Conservation (phyloP, 805 yeast species). For the Komagataella mondaviorum region DNA sequence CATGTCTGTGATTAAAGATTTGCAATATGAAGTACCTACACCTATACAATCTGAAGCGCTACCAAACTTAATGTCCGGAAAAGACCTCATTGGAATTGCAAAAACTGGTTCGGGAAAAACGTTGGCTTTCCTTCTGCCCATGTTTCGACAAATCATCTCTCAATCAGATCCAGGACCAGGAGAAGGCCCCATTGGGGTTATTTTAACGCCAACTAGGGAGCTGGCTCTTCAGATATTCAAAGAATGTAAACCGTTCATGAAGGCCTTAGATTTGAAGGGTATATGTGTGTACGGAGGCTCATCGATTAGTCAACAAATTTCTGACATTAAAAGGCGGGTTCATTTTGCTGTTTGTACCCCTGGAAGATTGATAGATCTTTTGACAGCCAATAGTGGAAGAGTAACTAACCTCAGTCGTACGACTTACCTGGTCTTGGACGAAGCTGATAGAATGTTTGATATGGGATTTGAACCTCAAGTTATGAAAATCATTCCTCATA, state of each 20-base stretch:
- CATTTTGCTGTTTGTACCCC: conserved; percentile 89
- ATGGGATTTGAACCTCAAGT: conserved; percentile 97
- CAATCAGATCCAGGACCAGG: conserved; percentile 41
- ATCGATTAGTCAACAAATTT: conserved; percentile 68
- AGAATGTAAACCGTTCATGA: conserved; percentile 48
- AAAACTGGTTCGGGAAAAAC: conserved; percentile 97
- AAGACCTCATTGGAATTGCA: conserved; percentile 88
- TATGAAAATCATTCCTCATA: conserved; percentile 57
- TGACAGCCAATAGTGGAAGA: conserved; percentile 74
- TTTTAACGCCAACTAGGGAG: conserved; percentile 89
- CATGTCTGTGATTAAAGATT: conserved; percentile 34
- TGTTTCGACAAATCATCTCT: conserved; percentile 72
- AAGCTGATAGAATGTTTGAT: conserved; percentile 94
- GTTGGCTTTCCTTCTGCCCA: conserved; percentile 71
- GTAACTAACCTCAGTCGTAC: conserved; percentile 54
- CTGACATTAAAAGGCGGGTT: conserved; percentile 62
- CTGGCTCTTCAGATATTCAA: conserved; percentile 71
- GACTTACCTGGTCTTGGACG: conserved; percentile 82
- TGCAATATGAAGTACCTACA: conserved; percentile 55
- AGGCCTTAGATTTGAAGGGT: conserved; percentile 33
- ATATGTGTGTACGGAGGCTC: conserved; percentile 90
- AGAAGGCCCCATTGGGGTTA: conserved; percentile 66
- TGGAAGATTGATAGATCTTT: conserved; percentile 80
- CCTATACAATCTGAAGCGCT: conserved; percentile 85
- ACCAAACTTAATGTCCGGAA: conserved; percentile 82